Evolutionary conservation across 192 early-diverging fungal species (phyloP), one percentile per base, ranked within the genome.

Genomic region (Pilobolus umbonatus): DNA sequence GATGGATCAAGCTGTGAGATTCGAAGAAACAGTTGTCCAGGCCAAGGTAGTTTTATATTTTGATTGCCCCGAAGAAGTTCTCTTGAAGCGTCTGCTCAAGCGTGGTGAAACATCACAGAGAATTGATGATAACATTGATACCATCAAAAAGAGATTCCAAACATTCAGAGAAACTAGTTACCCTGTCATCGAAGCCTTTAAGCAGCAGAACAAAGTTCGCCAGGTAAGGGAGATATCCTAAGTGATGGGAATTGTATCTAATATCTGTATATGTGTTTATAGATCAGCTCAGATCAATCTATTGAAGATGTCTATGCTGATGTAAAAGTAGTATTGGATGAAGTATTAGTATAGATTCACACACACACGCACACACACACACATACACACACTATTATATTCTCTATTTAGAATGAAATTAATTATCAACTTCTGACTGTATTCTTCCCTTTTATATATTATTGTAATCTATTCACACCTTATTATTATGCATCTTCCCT

Each of bases 71-170:
- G 94, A 98, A 73, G 80, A 90, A 28, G 85, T 86, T 45, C 82
- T 98, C 85, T 73, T 93, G 39, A 78, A 82, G 67, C 86, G 96
- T 30, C 72, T 98, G 63, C 65, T 94, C 71, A 90, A 95, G 67
- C 85, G 96, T 60, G 96, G 94, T 3, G 89, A 96, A 65, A 97
- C 89, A 15, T 88, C 85, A 44, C 95, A 95, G 1, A 79, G 96
- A 30, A 68, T 81, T 12, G 96, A 98, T 65, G 96, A 98, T 67
- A 96, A 98, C 66, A 82, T 89, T 32, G 93, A 96, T 61, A 86
- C 87, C 8, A 98, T 98, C 83, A 83, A 81, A 61, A 98, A 98
- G 79, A 83, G 96, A n/a, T 98, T 98, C 82, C 67, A 62, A 14
- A 86, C 84, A 1, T 98, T 95, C 56, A 55, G 71, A 22, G 86